A percentile compares a stretch with the other conserved stretches of the same genome.
Conservation (phyloP, 495 filamentous ascomycete genomes). For the Astrocystis sublimbata region DNA sequence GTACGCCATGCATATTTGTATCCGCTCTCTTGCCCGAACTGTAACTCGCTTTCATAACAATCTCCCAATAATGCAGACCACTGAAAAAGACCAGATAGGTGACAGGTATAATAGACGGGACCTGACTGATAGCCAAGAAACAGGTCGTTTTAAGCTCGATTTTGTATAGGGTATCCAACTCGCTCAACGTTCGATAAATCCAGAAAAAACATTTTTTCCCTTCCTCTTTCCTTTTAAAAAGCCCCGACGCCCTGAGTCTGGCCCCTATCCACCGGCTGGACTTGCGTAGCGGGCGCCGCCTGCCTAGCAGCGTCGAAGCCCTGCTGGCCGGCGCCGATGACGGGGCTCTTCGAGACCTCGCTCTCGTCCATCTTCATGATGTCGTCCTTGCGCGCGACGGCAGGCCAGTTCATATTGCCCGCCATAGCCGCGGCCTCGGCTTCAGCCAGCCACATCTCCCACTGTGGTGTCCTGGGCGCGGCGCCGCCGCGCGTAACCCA, state of each 20-base stretch:
- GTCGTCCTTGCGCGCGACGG: conserved; percentile 50
- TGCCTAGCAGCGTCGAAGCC: conserved; percentile 32
- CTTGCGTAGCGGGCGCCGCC: conserved; percentile 30
- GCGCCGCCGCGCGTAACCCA: conserved; percentile 52
- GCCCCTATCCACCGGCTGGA: conserved; percentile 25
- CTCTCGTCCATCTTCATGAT: conserved; percentile 44
- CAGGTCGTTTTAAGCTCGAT: neutral
- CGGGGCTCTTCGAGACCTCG: conserved; percentile 14
- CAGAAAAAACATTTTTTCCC: neutral
- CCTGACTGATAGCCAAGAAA: neutral
- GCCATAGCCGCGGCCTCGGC: conserved; percentile 42
- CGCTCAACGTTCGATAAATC: neutral
- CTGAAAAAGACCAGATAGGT: no score
- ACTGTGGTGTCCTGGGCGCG: conserved; percentile 50
- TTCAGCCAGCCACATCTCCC: conserved; percentile 54
- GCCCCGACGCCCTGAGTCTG: conserved; percentile 20
- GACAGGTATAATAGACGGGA: no score
- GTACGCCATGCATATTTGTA: neutral
- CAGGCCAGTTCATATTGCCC: conserved; percentile 41
- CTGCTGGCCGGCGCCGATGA: conserved; percentile 2
- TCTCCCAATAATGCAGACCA: neutral
- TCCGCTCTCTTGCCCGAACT: neutral
- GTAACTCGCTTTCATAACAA: neutral
- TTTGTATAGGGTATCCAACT: conserved; percentile 12
- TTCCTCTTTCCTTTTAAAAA: conserved; percentile 17